phyloP scores from a whole-genome alignment of 208 protist genomes.

The Strigomonas culicis region DNA sequence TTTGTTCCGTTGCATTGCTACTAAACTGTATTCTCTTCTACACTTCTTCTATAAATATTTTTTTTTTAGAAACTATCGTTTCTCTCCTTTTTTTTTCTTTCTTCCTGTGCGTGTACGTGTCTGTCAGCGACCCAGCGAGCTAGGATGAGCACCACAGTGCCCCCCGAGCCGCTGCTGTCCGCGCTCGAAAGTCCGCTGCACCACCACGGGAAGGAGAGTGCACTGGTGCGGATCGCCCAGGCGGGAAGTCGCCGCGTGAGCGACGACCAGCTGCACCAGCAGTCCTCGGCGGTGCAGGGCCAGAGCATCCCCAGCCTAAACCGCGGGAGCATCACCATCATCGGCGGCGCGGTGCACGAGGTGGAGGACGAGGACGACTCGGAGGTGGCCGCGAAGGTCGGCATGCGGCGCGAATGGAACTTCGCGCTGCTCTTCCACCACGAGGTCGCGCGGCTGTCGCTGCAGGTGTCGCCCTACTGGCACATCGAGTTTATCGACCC shows the following conservation, averaged over 20 bases:
- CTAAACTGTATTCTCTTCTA: background rate
- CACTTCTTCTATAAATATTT: background rate
- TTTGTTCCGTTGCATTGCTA: slow-evolving; percentile 3
- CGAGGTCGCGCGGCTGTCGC: slow-evolving; percentile 50
- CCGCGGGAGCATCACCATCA: too few relatives aligned
- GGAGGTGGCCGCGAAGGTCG: slow-evolving; percentile 20
- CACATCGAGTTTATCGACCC: slow-evolving; percentile 81
- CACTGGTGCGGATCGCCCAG: too few relatives aligned
- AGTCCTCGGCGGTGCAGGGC: too few relatives aligned
- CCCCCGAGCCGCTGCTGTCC: too few relatives aligned
- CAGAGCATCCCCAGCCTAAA: too few relatives aligned
- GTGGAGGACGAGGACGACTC: too few relatives aligned
- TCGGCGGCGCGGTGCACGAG: too few relatives aligned
- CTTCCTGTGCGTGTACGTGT: background rate
- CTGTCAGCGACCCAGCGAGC: background rate
- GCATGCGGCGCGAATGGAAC: slow-evolving; percentile 89
- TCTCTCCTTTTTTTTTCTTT: slow-evolving; percentile 10
- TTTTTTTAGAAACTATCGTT: background rate
- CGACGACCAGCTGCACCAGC: too few relatives aligned
- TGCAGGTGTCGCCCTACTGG: slow-evolving; percentile 78
- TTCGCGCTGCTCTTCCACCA: slow-evolving; percentile 74
- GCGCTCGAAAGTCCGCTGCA: too few relatives aligned
- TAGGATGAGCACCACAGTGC: too few relatives aligned
- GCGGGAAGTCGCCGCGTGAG: too few relatives aligned
- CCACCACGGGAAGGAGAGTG: too few relatives aligned